Conservation (phyloP, 345 rosid genomes). For the Angophora floribunda region DNA sequence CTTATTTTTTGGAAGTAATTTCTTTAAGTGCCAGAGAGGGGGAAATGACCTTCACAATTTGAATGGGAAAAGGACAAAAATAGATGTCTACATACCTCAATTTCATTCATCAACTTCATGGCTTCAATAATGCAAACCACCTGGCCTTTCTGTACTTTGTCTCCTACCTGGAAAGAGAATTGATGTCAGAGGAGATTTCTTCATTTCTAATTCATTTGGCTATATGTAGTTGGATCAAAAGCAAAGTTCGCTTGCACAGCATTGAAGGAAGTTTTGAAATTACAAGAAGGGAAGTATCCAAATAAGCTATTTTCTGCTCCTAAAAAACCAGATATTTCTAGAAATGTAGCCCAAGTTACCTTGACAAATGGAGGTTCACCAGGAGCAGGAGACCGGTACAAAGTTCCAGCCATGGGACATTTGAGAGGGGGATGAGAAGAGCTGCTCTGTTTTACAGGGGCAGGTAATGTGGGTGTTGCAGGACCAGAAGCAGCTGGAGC, state of each 20-base stretch:
- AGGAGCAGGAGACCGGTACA: constrained; percentile 75
- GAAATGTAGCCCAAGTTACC: constrained; percentile 20
- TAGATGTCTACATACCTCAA: constrained; percentile 46
- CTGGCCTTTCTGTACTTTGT: constrained; percentile 95
- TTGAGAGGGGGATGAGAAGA: constrained; percentile 60
- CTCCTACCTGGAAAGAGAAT: constrained; percentile 63
- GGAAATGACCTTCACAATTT: background rate
- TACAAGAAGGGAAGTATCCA: background rate
- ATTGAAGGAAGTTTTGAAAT: background rate
- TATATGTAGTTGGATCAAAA: background rate
- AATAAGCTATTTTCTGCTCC: background rate
- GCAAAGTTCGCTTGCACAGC: background rate
- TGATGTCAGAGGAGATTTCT: background rate
- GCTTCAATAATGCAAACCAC: constrained; percentile 93
- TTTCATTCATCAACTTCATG: constrained; percentile 97
- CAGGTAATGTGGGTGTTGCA: constrained; percentile 21
- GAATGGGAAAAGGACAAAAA: background rate
- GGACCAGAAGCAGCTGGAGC: constrained; percentile 24
- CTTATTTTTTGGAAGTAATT: background rate
- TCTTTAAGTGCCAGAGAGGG: background rate
- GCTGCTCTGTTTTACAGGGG: constrained; percentile 28
- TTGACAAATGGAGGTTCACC: constrained; percentile 91
- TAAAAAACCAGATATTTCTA: background rate
- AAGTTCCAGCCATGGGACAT: constrained; percentile 98
- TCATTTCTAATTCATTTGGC: background rate